phyloP scores from a whole-genome alignment of 257 asterid genomes.

The Prunella vulgaris region DNA sequence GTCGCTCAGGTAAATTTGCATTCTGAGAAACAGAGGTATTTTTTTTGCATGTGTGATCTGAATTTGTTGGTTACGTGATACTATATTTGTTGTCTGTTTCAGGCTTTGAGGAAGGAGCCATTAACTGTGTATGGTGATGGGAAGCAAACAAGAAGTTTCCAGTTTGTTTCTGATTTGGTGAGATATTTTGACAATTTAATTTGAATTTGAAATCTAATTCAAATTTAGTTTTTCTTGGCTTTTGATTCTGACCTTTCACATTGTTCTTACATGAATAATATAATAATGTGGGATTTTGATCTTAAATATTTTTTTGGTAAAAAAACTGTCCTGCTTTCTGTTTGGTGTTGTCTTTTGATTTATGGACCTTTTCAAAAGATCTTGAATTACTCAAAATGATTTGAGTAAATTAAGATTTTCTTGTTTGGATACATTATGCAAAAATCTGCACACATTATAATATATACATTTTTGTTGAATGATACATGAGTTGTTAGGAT shows the following conservation, averaged over 20 bases:
- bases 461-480: background rate
- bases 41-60: no score
- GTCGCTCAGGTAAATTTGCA: constrained; percentile 87
- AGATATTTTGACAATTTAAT: background rate
- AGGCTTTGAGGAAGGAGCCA: constrained; percentile 98
- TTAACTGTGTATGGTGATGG: constrained; percentile 97
- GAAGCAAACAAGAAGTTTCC: constrained; percentile 95
- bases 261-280: background rate
- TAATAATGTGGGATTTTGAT: background rate
- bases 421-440: background rate
- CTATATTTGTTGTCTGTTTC: constrained; percentile 13
- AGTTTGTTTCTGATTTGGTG: constrained; percentile 95
- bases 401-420: background rate
- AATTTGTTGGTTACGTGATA: background rate
- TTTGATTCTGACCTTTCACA: background rate
- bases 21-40: background rate
- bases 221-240: background rate
- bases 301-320: background rate
- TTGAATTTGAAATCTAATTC: background rate
- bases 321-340: background rate
- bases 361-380: background rate
- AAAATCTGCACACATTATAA: no score
- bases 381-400: background rate
- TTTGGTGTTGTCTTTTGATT: background rate
- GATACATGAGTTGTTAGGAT: background rate